Evolutionary conservation across 2,329 filamentous ascomycete species (phyloP).

Genomic region (Fusarium ramigenum): DNA sequence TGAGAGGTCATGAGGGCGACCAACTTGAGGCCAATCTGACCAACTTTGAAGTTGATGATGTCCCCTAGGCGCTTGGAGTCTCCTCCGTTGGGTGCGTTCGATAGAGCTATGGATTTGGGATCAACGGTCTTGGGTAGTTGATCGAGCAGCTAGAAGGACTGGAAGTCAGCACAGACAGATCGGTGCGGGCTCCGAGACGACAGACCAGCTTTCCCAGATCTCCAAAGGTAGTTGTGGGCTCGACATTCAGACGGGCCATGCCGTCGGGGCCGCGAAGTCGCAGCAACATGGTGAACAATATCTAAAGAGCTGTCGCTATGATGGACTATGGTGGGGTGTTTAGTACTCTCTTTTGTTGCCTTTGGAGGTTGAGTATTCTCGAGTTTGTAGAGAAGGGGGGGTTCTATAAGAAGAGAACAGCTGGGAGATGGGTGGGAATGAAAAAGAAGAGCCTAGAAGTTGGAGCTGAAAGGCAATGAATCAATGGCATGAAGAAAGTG

Average conservation of each 20-base stretch:
- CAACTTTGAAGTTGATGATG: conserved; percentile 64
- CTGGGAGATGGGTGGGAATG: neutral
- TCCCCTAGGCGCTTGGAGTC: conserved; percentile 68
- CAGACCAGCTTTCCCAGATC: conserved; percentile 65
- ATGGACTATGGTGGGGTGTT: conserved; percentile 23
- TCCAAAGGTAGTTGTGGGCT: conserved; percentile 77
- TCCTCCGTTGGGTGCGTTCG: conserved; percentile 67
- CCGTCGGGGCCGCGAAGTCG: conserved; percentile 92
- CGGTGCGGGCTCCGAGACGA: conserved; percentile 1
- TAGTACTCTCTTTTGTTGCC: conserved; percentile 2
- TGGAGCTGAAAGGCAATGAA: conserved; percentile 35
- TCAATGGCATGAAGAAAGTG: conserved; percentile 15
- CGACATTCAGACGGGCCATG: conserved; percentile 85
- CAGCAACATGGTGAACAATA: conserved; percentile 72
- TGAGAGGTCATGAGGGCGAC: conserved; percentile 18
- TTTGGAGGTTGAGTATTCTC: neutral
- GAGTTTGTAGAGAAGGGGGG: neutral
- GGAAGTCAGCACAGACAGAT: conserved; percentile 24
- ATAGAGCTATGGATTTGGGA: conserved; percentile 66
- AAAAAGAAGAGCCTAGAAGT: conserved; percentile 12
- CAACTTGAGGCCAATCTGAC: conserved; percentile 69
- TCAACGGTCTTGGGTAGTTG: conserved; percentile 71
- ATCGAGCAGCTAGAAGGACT: conserved; percentile 59
- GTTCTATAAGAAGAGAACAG: neutral
- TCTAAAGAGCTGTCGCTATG: conserved; percentile 6